A percentile compares a stretch with the other conserved stretches of the same genome.
phyloP scores from a whole-genome alignment of 2,329 filamentous ascomycete species.

The Colletotrichum australisinense region DNA sequence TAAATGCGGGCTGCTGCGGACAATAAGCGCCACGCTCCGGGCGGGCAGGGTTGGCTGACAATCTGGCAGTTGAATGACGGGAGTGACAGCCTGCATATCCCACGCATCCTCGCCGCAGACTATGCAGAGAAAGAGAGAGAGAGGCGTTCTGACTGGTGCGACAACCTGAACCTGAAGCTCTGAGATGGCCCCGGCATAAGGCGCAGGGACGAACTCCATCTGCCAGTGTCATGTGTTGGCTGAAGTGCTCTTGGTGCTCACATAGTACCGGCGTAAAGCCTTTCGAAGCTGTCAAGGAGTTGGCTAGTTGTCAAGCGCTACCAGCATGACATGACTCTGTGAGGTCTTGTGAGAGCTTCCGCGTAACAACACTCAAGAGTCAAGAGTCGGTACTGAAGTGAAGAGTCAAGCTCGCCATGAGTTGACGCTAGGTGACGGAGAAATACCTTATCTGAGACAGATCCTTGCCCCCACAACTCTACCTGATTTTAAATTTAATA shows the following conservation, averaged over 20 bases:
- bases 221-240: background rate
- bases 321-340: background rate
- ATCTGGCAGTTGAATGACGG: background rate
- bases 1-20: background rate
- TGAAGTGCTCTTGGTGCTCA: background rate
- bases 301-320: background rate
- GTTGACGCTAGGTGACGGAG: constrained; percentile 8
- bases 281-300: background rate
- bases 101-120: constrained; percentile 1
- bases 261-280: background rate
- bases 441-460: constrained; percentile 29
- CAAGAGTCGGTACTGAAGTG: background rate
- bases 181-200: background rate
- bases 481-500: constrained; percentile 28
- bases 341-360: background rate
- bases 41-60: background rate
- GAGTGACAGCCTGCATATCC: constrained; percentile 7
- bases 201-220: background rate
- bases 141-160: constrained; percentile 19
- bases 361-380: background rate
- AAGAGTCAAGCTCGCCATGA: background rate
- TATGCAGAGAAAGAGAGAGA: background rate
- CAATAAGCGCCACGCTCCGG: background rate
- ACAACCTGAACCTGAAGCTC: constrained; percentile 22
- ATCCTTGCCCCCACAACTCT: constrained; percentile 17